Conservation (phyloP, 352 stramenopile genomes). For the Blastocystis sp. region DNA sequence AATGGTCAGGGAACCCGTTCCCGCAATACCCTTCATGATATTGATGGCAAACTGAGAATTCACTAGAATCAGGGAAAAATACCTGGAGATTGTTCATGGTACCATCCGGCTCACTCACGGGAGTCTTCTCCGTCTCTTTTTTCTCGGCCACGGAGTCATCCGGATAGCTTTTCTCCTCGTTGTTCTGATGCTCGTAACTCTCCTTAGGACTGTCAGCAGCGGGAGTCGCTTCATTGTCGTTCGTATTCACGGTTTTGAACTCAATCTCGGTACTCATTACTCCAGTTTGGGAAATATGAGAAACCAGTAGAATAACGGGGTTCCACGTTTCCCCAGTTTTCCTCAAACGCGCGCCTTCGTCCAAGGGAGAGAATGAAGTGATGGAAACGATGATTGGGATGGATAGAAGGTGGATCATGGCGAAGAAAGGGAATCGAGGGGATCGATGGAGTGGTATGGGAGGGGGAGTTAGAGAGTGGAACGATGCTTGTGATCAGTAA, state of each 20-base stretch:
- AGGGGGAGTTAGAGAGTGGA: too few relatives aligned
- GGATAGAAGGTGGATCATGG: too few relatives aligned
- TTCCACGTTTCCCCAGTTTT: neutral
- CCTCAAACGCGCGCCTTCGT: too few relatives aligned
- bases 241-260: neutral
- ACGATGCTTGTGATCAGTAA: too few relatives aligned
- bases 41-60: conserved; percentile 50
- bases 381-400: too few relatives aligned
- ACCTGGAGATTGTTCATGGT: neutral
- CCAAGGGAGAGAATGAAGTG: too few relatives aligned
- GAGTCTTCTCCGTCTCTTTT: neutral
- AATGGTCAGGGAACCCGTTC: conserved; percentile 17
- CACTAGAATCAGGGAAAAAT: neutral
- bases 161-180: neutral
- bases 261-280: neutral
- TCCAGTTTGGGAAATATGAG: neutral
- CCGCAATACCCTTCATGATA: conserved; percentile 56
- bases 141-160: neutral
- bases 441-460: too few relatives aligned
- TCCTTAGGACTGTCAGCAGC: neutral
- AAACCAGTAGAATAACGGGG: neutral
- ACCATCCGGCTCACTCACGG: neutral
- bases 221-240: neutral
- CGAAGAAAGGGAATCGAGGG: too few relatives aligned
- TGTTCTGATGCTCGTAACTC: neutral